These are phyloP conservation scores for Entrophospora sp. DNA, from an alignment of 192 early-diverging fungal species.

Conservation along the genomic window DNA sequence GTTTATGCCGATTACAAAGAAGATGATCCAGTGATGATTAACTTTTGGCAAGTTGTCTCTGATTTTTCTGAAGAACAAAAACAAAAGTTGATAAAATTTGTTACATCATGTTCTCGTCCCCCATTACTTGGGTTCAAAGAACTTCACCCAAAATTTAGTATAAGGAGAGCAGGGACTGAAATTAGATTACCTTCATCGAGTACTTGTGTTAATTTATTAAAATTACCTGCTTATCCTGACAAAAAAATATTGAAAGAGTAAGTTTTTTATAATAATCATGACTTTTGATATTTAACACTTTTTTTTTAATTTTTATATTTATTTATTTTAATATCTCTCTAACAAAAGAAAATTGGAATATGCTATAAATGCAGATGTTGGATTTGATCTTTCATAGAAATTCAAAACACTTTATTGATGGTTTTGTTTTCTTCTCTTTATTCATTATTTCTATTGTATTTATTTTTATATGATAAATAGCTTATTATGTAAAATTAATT, in stretches of 20 bases:
- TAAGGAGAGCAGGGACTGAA: slow-evolving; percentile 59
- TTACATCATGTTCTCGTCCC: slow-evolving; percentile 84
- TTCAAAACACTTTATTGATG: neutral
- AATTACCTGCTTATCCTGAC: slow-evolving; percentile 71
- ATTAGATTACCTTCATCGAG: slow-evolving; percentile 71
- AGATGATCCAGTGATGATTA: slow-evolving; percentile 63
- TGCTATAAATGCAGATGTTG: slow-evolving; percentile 79
- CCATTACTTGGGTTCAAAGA: slow-evolving; percentile 85
- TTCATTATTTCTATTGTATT: too few species aligned
- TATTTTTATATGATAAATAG: too few species aligned
- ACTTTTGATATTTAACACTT: neutral
- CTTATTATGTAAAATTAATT: too few species aligned
- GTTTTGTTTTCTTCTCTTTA: too few species aligned
- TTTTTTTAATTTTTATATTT: neutral
- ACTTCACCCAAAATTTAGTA: slow-evolving; percentile 62
- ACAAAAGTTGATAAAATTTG: slow-evolving; percentile 67
- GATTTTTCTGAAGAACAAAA: slow-evolving; percentile 40
- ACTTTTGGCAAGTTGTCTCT: slow-evolving; percentile 51
- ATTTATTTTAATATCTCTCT: slow-evolving; percentile 22
- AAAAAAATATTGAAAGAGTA: slow-evolving; percentile 47
- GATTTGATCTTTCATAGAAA: slow-evolving; percentile 80
- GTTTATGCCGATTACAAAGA: slow-evolving; percentile 64
- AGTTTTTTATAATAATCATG: neutral
- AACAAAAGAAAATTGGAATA: slow-evolving; percentile 81
- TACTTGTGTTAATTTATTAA: slow-evolving; percentile 85